Conservation (phyloP, 148 eudicot species). For the Cornus controversa region DNA sequence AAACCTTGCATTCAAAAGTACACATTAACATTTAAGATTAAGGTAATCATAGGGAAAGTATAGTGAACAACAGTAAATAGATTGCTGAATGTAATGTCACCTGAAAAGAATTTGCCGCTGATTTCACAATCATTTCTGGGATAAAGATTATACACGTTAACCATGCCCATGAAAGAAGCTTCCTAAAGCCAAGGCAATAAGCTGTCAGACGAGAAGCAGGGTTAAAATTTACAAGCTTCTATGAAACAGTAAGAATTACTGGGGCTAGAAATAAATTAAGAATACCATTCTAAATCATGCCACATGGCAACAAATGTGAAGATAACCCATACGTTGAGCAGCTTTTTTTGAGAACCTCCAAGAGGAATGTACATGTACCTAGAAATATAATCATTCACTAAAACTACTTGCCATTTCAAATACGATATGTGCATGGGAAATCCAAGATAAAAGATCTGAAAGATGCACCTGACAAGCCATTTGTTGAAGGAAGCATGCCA, state of each 20-base stretch:
- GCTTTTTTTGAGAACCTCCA: slow-evolving; percentile 81
- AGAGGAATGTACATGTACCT: slow-evolving; percentile 98
- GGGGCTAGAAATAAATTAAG: background rate
- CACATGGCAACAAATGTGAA: slow-evolving; percentile 97
- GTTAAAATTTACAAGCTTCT: background rate
- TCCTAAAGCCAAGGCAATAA: slow-evolving; percentile 58
- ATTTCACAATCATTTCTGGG: slow-evolving; percentile 87
- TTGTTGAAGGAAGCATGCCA: slow-evolving; percentile 99
- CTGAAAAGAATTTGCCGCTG: slow-evolving; percentile 61
- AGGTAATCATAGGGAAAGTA: background rate
- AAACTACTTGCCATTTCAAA: background rate
- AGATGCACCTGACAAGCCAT: slow-evolving; percentile 89
- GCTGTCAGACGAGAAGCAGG: slow-evolving; percentile 7
- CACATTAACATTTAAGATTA: background rate
- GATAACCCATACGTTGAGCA: slow-evolving; percentile 90
- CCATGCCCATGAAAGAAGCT: slow-evolving; percentile 99
- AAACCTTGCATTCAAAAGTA: background rate
- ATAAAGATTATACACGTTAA: slow-evolving; percentile 85
- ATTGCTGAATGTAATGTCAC: slow-evolving; percentile 23
- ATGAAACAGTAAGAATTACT: background rate
- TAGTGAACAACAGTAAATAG: background rate
- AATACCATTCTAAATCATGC: slow-evolving; percentile 98
- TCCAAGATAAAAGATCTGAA: slow-evolving; percentile 15
- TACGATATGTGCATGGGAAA: background rate
- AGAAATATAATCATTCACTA: slow-evolving; percentile 2